A percentile compares a stretch with the other conserved stretches of the same genome.
These are phyloP conservation scores for Plasmodium blacklocki DNA, from an alignment of 169 alveolate genomes.

Conservation along the genomic window DNA sequence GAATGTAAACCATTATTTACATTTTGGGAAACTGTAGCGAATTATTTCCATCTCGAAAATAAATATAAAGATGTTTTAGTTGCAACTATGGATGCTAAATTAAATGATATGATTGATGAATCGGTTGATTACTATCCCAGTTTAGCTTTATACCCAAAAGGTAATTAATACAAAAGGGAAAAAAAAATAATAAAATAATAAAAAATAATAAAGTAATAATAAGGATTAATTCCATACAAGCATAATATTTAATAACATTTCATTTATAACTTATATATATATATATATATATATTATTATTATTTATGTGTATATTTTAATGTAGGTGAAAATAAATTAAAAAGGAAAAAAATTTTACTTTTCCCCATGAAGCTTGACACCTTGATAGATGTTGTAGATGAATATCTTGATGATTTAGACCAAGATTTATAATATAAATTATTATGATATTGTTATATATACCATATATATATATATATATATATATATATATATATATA, in stretches of 20 bases:
- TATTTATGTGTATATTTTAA: background rate
- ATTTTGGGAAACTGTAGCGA: slow-evolving; percentile 45
- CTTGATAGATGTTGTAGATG: slow-evolving; percentile 53
- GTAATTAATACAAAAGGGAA: background rate
- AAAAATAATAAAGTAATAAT: too few species aligned
- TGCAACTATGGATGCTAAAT: slow-evolving; percentile 73
- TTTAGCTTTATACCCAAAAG: slow-evolving; percentile 56
- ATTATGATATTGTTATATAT: background rate
- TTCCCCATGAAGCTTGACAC: slow-evolving; percentile 67
- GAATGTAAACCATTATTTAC: slow-evolving; percentile 62
- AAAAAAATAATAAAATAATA: background rate
- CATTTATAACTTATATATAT: background rate
- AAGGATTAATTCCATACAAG: too few species aligned
- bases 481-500: slow-evolving; percentile 6
- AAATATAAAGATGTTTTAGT: slow-evolving; percentile 44
- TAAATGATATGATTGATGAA: slow-evolving; percentile 69
- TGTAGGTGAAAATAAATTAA: slow-evolving; percentile 44
- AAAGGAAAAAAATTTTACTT: slow-evolving; percentile 28
- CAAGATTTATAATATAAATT: slow-evolving; percentile 12
- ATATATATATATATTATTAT: background rate
- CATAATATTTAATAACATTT: too few species aligned
- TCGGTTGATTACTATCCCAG: slow-evolving; percentile 40
- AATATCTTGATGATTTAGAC: slow-evolving; percentile 15
- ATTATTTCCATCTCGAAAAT: slow-evolving; percentile 53
- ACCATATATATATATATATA: background rate